phyloP scores from a whole-genome alignment of 2,329 filamentous ascomycete genomes.

The Fusarium neocosmosporiellum region DNA sequence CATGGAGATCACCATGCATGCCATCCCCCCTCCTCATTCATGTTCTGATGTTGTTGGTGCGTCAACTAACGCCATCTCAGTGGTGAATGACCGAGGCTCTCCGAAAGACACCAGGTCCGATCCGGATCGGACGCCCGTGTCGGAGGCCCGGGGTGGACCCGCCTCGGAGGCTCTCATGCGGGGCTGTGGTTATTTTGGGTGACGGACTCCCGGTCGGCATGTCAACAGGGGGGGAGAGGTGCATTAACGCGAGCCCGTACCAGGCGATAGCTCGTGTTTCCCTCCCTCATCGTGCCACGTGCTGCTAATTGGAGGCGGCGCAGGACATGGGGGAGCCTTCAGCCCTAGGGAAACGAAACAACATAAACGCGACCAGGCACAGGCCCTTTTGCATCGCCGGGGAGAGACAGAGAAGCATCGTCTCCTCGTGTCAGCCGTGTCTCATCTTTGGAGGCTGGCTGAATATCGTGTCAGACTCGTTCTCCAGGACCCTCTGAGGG shows the following conservation, averaged over 20 bases:
- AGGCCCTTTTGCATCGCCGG: slow-evolving; percentile 1
- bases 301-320: slow-evolving; percentile 19
- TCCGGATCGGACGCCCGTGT: slow-evolving; percentile 36
- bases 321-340: slow-evolving; percentile 24
- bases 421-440: slow-evolving; percentile 24
- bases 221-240: slow-evolving; percentile 30
- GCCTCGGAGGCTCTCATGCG: slow-evolving; percentile 35
- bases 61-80: slow-evolving; percentile 11
- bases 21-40: not conserved
- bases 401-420: not conserved
- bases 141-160: slow-evolving; percentile 38
- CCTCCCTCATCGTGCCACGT: slow-evolving; percentile 30
- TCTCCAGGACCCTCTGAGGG: not conserved
- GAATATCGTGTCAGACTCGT: slow-evolving; percentile 27
- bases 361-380: slow-evolving; percentile 16
- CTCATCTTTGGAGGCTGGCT: slow-evolving; percentile 15
- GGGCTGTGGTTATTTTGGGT: slow-evolving; percentile 40
- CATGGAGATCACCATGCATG: not conserved
- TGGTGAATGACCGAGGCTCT: slow-evolving; percentile 22
- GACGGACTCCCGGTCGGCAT: slow-evolving; percentile 12
- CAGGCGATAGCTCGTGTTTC: slow-evolving; percentile 35
- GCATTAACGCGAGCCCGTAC: slow-evolving; percentile 29
- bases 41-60: slow-evolving; percentile 7
- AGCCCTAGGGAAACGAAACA: slow-evolving; percentile 26
- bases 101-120: slow-evolving; percentile 15